A percentile compares a stretch with the other conserved stretches of the same genome.
Evolutionary conservation across 164 flowering plant genomes (phyloP).

Genomic region (Nelumbo lutea): DNA sequence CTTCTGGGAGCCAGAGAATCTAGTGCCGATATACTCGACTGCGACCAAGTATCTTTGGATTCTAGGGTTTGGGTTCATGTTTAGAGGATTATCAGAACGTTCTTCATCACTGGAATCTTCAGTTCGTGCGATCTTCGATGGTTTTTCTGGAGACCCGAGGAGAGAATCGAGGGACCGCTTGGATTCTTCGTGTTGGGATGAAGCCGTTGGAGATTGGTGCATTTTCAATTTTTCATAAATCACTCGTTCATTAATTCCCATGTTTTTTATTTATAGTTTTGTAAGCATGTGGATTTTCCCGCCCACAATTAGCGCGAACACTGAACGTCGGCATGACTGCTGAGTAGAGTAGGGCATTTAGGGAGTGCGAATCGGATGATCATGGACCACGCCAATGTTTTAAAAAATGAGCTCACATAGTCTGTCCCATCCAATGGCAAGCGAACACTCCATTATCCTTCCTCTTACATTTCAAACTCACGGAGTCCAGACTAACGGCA

Average conservation of each 20-base stretch:
- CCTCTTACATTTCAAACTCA: no score
- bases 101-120: constrained; percentile 16
- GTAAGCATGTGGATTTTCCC: no score
- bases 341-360: no score
- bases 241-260: not conserved
- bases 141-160: constrained; percentile 23
- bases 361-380: no score
- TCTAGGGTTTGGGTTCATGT: constrained; percentile 53
- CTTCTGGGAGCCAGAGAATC: constrained; percentile 81
- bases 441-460: no score
- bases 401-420: no score
- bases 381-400: no score
- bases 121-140: constrained; percentile 33
- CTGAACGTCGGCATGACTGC: no score
- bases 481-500: no score
- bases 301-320: no score
- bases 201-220: not conserved
- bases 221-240: constrained; percentile 1
- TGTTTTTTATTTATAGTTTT: no score
- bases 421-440: no score
- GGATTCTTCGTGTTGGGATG: constrained; percentile 1
- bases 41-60: constrained; percentile 79
- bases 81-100: not conserved
- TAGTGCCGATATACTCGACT: constrained; percentile 84
- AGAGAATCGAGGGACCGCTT: constrained; percentile 18